These are phyloP conservation scores for Calonectria pteridis DNA, from an alignment of 2,329 filamentous ascomycete genomes.

Conservation along the genomic window DNA sequence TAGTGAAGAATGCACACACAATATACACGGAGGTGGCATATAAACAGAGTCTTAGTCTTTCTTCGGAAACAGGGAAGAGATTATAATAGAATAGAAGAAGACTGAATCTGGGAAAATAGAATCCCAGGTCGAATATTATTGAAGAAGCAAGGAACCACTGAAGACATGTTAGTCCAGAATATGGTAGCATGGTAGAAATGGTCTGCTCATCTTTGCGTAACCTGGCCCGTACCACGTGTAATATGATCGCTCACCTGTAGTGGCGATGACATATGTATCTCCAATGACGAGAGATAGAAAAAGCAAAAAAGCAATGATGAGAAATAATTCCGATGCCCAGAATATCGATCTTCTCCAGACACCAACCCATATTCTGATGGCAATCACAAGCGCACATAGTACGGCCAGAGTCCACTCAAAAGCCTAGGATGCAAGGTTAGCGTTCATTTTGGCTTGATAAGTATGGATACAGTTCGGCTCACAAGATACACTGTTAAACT, in stretches of 20 bases:
- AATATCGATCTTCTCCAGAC: neutral
- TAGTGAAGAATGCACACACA: neutral
- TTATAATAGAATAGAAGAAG: neutral
- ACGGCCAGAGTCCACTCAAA: neutral
- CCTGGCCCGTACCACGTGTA: neutral
- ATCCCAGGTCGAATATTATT: neutral
- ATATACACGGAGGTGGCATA: neutral
- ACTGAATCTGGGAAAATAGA: neutral
- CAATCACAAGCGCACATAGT: neutral
- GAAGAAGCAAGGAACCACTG: neutral
- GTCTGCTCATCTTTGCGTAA: neutral
- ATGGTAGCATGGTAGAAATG: too few relatives aligned
- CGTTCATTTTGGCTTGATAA: too few relatives aligned
- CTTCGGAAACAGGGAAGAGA: neutral
- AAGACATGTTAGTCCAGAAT: neutral
- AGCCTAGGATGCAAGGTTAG: neutral
- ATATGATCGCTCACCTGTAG: neutral
- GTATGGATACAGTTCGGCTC: neutral
- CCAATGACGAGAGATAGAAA: constrained; percentile 1
- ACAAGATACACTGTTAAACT: neutral
- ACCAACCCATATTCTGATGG: neutral
- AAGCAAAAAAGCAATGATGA: neutral
- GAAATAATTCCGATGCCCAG: neutral
- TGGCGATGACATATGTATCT: neutral
- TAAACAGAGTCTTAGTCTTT: neutral